Evolutionary conservation across 106 monocot species (phyloP).

Genomic region (Amphibolis antarctica): DNA sequence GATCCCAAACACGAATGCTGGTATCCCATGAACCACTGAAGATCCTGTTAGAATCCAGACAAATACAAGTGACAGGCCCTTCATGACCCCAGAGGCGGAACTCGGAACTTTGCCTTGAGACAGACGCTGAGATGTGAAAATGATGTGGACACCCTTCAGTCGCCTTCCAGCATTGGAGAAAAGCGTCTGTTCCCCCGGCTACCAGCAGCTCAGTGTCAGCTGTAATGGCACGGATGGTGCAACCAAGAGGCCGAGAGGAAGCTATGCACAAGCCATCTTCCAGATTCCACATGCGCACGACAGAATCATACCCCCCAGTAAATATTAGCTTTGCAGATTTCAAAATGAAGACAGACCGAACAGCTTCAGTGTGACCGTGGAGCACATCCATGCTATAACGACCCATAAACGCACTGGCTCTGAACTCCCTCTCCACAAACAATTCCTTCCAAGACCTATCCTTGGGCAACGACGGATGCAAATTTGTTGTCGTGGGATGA

Average conservation of each 20-base stretch:
- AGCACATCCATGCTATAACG: constrained; percentile 48
- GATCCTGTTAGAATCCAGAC: constrained; percentile 47
- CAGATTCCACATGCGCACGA: constrained; percentile 67
- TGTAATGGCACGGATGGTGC: constrained; percentile 66
- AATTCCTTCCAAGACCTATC: constrained; percentile 55
- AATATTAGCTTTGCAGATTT: constrained; percentile 48
- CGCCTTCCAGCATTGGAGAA: constrained; percentile 65
- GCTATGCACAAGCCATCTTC: constrained; percentile 57
- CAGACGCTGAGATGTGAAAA: constrained; percentile 33
- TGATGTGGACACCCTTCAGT: constrained; percentile 35
- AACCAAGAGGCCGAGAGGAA: constrained; percentile 47
- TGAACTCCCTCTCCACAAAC: constrained; percentile 60
- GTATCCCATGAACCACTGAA: constrained; percentile 89
- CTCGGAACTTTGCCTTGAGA: constrained; percentile 13
- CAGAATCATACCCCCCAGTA: constrained; percentile 66
- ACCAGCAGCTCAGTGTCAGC: constrained; percentile 53
- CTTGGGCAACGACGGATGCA: not conserved
- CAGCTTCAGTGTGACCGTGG: constrained; percentile 57
- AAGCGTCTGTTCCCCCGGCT: constrained; percentile 48
- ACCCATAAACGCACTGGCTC: constrained; percentile 63
- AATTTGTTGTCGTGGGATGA: constrained; percentile 6
- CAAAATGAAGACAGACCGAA: constrained; percentile 54
- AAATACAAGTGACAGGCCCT: constrained; percentile 75
- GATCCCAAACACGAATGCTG: constrained; percentile 63
- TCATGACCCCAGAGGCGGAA: constrained; percentile 75